phyloP scores from a whole-genome alignment of 192 early-diverging fungal genomes.

The Linnemannia hyalina region DNA sequence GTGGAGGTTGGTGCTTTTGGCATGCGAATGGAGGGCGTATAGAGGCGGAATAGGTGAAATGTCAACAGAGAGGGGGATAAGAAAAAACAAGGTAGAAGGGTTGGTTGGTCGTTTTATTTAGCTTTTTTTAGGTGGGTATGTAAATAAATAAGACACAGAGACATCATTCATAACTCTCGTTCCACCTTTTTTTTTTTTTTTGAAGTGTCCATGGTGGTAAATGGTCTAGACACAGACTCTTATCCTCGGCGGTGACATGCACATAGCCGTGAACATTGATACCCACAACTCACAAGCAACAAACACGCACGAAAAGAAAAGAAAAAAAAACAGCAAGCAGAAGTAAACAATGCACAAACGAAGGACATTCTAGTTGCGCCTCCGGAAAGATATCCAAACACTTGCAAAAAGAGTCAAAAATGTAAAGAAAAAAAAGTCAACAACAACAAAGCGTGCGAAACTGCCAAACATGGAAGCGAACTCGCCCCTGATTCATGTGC shows the following conservation, averaged over 20 bases:
- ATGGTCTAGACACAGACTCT: background rate
- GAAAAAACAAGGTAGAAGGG: too few relatives aligned
- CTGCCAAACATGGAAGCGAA: background rate
- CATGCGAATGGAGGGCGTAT: too few relatives aligned
- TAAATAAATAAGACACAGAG: too few relatives aligned
- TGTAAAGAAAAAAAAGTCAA: too few relatives aligned
- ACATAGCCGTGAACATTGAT: background rate
- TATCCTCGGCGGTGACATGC: background rate
- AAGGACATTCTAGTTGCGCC: conserved; percentile 1
- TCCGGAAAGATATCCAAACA: background rate
- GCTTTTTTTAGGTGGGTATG: too few relatives aligned
- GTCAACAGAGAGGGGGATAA: too few relatives aligned
- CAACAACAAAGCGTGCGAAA: background rate
- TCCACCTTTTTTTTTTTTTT: too few relatives aligned
- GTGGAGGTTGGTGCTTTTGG: too few relatives aligned
- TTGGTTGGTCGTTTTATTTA: too few relatives aligned
- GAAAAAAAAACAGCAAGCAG: background rate
- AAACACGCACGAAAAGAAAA: background rate
- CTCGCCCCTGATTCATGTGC: background rate
- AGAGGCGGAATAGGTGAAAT: too few relatives aligned
- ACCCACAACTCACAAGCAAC: background rate
- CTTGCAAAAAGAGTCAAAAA: background rate
- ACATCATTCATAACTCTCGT: too few relatives aligned
- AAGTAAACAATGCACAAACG: background rate
- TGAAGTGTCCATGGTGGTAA: too few relatives aligned